A percentile compares a stretch with the other conserved stretches of the same genome.
phyloP scores from a whole-genome alignment of 305 asterid species.

The Lippia alba region DNA sequence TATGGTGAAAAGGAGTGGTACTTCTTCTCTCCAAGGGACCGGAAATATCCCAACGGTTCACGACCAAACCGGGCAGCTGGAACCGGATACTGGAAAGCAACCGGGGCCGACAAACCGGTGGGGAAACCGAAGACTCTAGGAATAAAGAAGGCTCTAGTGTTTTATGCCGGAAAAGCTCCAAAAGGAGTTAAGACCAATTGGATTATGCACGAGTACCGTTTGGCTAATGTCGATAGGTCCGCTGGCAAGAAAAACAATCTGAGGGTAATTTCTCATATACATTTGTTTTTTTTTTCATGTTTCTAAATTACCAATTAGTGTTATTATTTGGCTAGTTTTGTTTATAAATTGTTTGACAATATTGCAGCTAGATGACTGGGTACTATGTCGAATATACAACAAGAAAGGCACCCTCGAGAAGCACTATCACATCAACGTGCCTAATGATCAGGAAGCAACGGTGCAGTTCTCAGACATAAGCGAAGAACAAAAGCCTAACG shows the following conservation, averaged over 20 bases:
- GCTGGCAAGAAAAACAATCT: conserved; percentile 40
- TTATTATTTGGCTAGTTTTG: no score
- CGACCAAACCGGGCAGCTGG: conserved; percentile 52
- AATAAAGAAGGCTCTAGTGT: conserved; percentile 48
- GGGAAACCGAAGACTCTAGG: conserved; percentile 44
- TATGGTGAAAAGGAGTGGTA: conserved; percentile 55
- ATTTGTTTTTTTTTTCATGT: not conserved
- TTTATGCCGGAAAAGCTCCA: conserved; percentile 50
- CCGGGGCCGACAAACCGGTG: conserved; percentile 51
- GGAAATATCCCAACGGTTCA: conserved; percentile 54
- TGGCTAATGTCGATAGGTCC: conserved; percentile 50
- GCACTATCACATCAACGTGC: conserved; percentile 24
- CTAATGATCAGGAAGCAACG: conserved; percentile 7
- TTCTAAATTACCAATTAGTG: no score
- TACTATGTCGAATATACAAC: conserved; percentile 54
- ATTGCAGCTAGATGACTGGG: conserved; percentile 55
- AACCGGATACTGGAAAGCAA: conserved; percentile 55
- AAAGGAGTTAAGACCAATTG: conserved; percentile 48
- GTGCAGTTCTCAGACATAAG: conserved; percentile 38
- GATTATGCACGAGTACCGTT: conserved; percentile 56
- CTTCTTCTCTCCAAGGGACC: conserved; percentile 46
- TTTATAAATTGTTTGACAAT: not conserved
- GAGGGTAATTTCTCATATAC: conserved; percentile 36
- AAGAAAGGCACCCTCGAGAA: conserved; percentile 47
- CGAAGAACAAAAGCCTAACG: conserved; percentile 41